Base-by-base conservation (phyloP, 2,329 filamentous ascomycete genomes). In the Daldinia sp. region DNA sequence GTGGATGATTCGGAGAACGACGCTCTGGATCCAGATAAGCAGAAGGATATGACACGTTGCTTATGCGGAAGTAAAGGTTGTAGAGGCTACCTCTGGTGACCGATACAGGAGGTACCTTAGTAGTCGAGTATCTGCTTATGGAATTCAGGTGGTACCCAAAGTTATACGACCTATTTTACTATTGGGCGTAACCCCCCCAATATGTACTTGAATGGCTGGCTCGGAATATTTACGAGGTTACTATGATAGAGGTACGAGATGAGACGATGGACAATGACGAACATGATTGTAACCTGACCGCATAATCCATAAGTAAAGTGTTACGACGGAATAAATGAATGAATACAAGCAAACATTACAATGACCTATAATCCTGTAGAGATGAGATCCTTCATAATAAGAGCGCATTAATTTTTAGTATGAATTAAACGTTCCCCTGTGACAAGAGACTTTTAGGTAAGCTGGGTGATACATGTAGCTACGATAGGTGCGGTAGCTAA, bases 31-130 rank as follows among this genome's bases (percentile, higher is more conserved):
- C 81, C 82, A 35, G 81, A 81, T 35, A 82, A 80, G 67, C 81
- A 81, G 55, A 80, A 82, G 67, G 83, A 87, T 65, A 89, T 89
- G 87, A 86, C 84, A 4, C 79, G 70, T 62, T 90, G 88, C 74
- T 76, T 89, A 6, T 95, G 92, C 73, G 87, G 89, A 1, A 87
- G 89, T 51, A 74, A 81, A 39, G 89, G 89, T 18, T 95, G 92
- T 74, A 83, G 92, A 44, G 89, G 89, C 0, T 93, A 84, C 76
- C 76, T 94, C 44, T 94, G 92, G 91, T 89, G 28, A 54, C 41
- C 50, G 37, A 33, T 33, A 20, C 15, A 28, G 6, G 41, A 5
- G 15, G 37, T 13, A 23, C 46, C 23, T 7, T 18, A 18, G 4
- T 42, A 28, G 4, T 28, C 18, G 5, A 30, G 10, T 15, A 39